These are phyloP conservation scores for Sophora flavescens DNA, from an alignment of 306 rosid species.

Conservation along the genomic window DNA sequence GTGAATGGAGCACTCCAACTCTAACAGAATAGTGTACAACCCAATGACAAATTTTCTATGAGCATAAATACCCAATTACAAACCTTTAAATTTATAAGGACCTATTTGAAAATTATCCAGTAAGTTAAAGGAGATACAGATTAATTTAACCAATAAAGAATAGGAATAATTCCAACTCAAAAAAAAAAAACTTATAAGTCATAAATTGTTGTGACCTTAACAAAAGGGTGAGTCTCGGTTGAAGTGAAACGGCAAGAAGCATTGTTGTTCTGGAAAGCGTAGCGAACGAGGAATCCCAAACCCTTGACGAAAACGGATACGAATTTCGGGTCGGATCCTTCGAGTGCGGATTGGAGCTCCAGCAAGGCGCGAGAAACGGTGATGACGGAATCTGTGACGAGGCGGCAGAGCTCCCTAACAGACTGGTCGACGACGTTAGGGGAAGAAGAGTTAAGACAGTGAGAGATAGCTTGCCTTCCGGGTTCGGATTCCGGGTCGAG, in stretches of 20 bases:
- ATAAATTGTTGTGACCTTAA: conserved; percentile 52
- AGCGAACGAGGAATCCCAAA: conserved; percentile 71
- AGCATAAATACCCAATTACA: no score
- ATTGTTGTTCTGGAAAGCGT: conserved; percentile 63
- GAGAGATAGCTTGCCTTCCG: conserved; percentile 76
- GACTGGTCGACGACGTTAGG: conserved; percentile 83
- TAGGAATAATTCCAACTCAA: no score
- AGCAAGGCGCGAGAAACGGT: conserved; percentile 58
- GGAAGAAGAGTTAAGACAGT: conserved; percentile 71
- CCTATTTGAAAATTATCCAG: no score
- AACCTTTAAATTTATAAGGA: no score
- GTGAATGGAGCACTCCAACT: no score
- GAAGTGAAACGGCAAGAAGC: conserved; percentile 56
- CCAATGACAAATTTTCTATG: no score
- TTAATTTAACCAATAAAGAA: no score
- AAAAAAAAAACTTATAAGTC: no score
- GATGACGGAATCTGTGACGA: conserved; percentile 65
- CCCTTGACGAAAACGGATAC: conserved; percentile 78
- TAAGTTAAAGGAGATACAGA: no score
- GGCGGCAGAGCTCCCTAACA: conserved; percentile 83
- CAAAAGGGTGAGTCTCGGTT: conserved; percentile 68
- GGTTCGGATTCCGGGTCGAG: conserved; percentile 76
- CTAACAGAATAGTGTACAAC: no score
- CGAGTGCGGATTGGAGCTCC: conserved; percentile 84
- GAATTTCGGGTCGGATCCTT: conserved; percentile 67